Evolutionary conservation across 2,329 filamentous ascomycete genomes (phyloP).

Genomic region (Arachnomyces sp.): DNA sequence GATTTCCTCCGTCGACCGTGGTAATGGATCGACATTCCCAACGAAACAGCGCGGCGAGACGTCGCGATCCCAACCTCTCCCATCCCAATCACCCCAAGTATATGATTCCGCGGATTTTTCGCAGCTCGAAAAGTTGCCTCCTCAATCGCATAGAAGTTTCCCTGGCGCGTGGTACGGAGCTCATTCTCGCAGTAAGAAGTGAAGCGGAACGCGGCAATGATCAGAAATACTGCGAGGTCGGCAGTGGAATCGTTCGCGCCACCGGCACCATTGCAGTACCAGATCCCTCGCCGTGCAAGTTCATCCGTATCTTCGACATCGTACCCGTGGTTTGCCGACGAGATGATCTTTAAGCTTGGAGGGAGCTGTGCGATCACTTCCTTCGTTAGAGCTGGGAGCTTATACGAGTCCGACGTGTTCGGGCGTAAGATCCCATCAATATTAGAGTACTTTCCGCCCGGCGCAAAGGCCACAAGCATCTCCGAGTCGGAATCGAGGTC

Average conservation of each 20-base stretch:
- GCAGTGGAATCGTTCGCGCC: conserved; percentile 12
- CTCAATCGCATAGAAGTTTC: conserved; percentile 9
- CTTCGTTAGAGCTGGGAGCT: conserved; percentile 10
- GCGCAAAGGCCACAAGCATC: conserved; percentile 7
- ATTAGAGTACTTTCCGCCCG: conserved; percentile 9
- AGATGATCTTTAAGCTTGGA: conserved; percentile 8
- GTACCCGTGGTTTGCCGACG: conserved; percentile 13
- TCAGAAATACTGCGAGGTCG: conserved; percentile 12
- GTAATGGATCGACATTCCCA: conserved; percentile 15
- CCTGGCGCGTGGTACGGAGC: conserved; percentile 6
- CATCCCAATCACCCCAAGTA: conserved; percentile 13
- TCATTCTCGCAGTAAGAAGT: conserved; percentile 10
- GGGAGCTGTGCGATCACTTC: conserved; percentile 12
- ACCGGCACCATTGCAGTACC: conserved; percentile 13
- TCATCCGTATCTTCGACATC: conserved; percentile 12
- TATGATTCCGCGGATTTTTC: conserved; percentile 9
- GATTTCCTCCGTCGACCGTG: conserved; percentile 8
- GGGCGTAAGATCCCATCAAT: conserved; percentile 13
- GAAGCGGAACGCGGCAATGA: conserved; percentile 11
- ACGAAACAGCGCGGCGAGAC: conserved; percentile 7
- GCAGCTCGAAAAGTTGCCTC: conserved; percentile 3
- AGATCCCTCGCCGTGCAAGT: conserved; percentile 9
- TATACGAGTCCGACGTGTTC: conserved; percentile 4
- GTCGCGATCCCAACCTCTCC: conserved; percentile 10
- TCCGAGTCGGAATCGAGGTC: conserved; percentile 7